Evolutionary conservation across 129 eudicot genomes (phyloP).

Genomic region (Chrysanthemum seticuspe): DNA sequence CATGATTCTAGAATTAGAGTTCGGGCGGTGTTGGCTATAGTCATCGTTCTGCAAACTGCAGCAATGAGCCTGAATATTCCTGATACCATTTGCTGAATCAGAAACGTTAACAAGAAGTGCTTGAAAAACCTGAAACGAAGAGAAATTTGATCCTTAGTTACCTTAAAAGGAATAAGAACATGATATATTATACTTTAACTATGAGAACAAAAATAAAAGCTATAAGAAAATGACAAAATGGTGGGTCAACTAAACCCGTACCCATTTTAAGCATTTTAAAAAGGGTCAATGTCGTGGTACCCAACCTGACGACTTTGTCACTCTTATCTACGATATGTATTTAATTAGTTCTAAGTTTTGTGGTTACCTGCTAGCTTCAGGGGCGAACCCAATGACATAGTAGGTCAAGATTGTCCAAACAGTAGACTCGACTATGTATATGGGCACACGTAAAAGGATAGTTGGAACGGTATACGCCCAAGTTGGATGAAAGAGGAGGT

Average conservation of each 20-base stretch:
- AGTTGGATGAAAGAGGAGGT: conserved; percentile 33
- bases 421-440: conserved; percentile 35
- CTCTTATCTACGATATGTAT: background rate
- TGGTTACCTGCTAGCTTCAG: conserved; percentile 34
- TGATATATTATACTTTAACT: no score
- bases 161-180: background rate
- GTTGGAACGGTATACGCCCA: conserved; percentile 40
- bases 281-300: no score
- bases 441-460: conserved; percentile 34
- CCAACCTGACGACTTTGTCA: background rate
- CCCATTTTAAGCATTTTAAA: background rate
- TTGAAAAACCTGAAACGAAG: conserved; percentile 69
- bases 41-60: conserved; percentile 72
- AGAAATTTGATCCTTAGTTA: conserved; percentile 6
- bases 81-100: conserved; percentile 91
- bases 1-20: conserved; percentile 59
- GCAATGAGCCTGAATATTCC: conserved; percentile 77
- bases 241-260: background rate
- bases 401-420: conserved; percentile 39
- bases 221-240: background rate
- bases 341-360: background rate
- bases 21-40: conserved; percentile 80
- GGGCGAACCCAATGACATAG: conserved; percentile 38
- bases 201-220: no score
- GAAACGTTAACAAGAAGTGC: conserved; percentile 62